Percentiles rank a stretch among this genome's conserved stretches.
phyloP scores from a whole-genome alignment of 306 rosid genomes.

The Lathyrus sativus region DNA sequence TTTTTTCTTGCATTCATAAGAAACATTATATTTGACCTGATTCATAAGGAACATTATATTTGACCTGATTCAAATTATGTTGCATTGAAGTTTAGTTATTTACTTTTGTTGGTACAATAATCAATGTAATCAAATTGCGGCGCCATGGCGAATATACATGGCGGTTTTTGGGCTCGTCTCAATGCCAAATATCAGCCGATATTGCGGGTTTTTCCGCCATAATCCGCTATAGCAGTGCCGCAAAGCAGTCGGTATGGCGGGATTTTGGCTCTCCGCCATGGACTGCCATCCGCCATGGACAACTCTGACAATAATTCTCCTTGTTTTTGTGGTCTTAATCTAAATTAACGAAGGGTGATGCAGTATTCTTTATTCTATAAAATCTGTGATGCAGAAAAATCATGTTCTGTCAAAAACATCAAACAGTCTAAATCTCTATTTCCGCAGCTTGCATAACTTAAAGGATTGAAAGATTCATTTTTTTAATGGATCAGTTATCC shows the following conservation, averaged over 20 bases:
- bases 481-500: not conserved
- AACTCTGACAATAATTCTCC: not conserved
- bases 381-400: slow-evolving; percentile 16
- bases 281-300: too few relatives aligned
- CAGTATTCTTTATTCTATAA: not conserved
- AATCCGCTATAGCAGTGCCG: too few relatives aligned
- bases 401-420: slow-evolving; percentile 8
- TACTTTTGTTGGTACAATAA: slow-evolving; percentile 1
- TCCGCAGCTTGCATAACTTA: slow-evolving; percentile 23
- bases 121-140: not conserved
- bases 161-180: too few relatives aligned
- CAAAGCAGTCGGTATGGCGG: too few relatives aligned
- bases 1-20: not conserved
- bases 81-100: not conserved
- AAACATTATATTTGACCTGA: slow-evolving; percentile 7
- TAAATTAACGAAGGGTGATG: not conserved
- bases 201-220: too few relatives aligned
- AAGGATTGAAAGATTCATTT: slow-evolving; percentile 13
- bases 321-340: slow-evolving; percentile 28
- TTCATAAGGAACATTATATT: slow-evolving; percentile 8
- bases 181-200: too few relatives aligned
- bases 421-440: slow-evolving; percentile 10
- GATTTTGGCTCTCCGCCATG: too few relatives aligned
- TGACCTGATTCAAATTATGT: slow-evolving; percentile 8
- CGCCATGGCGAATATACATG: too few relatives aligned